Base-by-base conservation (phyloP, 2,329 filamentous ascomycete genomes). In the Ceratocystiopsis minuta region DNA sequence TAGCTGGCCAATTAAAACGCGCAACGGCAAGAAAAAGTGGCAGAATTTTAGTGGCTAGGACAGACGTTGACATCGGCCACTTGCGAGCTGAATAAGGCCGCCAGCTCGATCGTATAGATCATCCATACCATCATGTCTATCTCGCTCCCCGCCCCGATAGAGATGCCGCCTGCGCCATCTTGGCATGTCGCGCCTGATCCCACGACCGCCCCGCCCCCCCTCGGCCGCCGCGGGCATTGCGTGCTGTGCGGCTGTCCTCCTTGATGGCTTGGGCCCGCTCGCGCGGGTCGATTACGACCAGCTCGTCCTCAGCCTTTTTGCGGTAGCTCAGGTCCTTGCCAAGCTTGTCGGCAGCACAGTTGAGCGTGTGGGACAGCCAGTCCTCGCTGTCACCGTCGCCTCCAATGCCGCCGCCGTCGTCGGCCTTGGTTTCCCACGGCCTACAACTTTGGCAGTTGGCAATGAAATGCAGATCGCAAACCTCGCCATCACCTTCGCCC, bases 381-480 rank as follows among this genome's bases (percentile, higher is more conserved):
- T 77, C 78, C 38, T 71, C 67, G 4, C 78, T 72, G 3, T 64
- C 64, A 17, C 69, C 65, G 31, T 39, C 34, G 28, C 39, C 39
- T n/a, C n/a, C 28, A 28, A 41, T 45, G 6, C 40, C 39, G 6
- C 41, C 39, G n/a, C 34, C 41, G 34, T 16, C 38, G 13, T 66
- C 64, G 4, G 67, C 72, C 35, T 66, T 67, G 51, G 77, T 70
- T 53, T 92, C 81, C 85, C 87, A 94, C 0, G 79, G 73, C 45
- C 74, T 76, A 58, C 90, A 96, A 37, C 85, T 94, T 55, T 94
- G 85, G 58, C 90, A 98, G 52, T 92, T 83, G 39, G 81, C 82
- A 48, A 98, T 92, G 58, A 96, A 98, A 57, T 98, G 90, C 33
- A 98, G 63, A 57, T 96, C 90, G 55, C 90, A 98, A 4, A 92